phyloP scores from a whole-genome alignment of 2,329 filamentous ascomycete genomes.

The Colletotrichum aenigma region DNA sequence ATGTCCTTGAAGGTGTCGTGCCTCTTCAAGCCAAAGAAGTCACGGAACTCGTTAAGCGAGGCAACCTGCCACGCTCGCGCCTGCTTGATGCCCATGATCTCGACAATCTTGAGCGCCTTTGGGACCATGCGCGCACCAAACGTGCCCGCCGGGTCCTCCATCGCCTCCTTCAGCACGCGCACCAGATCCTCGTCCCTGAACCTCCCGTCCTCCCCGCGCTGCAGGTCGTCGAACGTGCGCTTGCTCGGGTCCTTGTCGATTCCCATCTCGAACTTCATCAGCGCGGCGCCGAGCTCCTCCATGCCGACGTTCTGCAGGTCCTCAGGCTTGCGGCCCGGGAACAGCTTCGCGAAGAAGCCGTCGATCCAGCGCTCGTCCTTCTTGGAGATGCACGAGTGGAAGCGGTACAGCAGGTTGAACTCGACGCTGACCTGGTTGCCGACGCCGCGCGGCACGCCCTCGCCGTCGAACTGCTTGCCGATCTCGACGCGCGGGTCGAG shows the following conservation, averaged over 20 bases:
- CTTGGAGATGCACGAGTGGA: constrained; percentile 65
- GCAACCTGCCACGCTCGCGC: constrained; percentile 65
- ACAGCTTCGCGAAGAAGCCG: constrained; percentile 52
- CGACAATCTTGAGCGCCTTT: constrained; percentile 61
- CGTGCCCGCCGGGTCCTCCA: constrained; percentile 63
- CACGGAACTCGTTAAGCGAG: constrained; percentile 68
- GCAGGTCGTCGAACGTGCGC: constrained; percentile 52
- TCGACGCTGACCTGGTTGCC: constrained; percentile 73
- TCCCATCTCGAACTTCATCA: constrained; percentile 37
- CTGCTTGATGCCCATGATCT: constrained; percentile 66
- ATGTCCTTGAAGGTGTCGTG: constrained; percentile 64
- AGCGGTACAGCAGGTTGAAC: constrained; percentile 72
- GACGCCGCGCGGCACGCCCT: constrained; percentile 57
- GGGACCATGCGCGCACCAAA: constrained; percentile 67
- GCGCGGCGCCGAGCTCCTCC: constrained; percentile 35
- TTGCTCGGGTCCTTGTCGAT: constrained; percentile 47
- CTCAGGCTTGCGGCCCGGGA: constrained; percentile 32
- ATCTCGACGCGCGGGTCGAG: constrained; percentile 68
- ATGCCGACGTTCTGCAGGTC: constrained; percentile 37
- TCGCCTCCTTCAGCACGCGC: constrained; percentile 57
- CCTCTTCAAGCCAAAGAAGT: constrained; percentile 64
- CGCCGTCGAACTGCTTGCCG: constrained; percentile 46
- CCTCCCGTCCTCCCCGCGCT: constrained; percentile 52
- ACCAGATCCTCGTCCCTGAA: constrained; percentile 65
- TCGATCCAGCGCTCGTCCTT: constrained; percentile 68